Base-by-base conservation (phyloP, 2,329 filamentous ascomycete genomes). In the Phaeosphaeriaceae sp. region DNA sequence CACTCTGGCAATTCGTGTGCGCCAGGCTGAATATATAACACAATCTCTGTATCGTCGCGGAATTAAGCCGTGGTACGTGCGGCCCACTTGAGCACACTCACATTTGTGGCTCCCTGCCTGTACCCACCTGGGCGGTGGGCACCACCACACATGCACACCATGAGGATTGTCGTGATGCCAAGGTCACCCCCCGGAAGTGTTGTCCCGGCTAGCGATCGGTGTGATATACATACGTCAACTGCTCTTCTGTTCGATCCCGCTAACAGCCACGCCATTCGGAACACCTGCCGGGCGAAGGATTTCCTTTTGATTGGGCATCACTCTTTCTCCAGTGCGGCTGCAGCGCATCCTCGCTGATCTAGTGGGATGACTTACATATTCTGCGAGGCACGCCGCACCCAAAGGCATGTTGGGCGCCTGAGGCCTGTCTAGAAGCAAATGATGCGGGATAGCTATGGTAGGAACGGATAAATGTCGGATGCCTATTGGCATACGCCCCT, bases 201-300 rank as follows among this genome's bases (percentile, higher is more conserved):
- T 37, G 42, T 46, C 39, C 54, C 52, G 52, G n/a, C 32, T 38
- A 46, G 47, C 54, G 53, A 61, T 63, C 52, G 56, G 54, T 53
- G 54, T 29, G 36, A 53, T 38, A n/a, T 11, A 26, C 7, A 26
- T 52, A 51, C 43, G 18, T 23, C 34, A 42, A 50, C 41, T 54
- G 29, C 50, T 39, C 9, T 36, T 33, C 20, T 35, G 7, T 23
- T 23, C 28, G 30, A 50, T 40, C 38, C 37, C 34, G 42, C 48
- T 46, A 48, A 42, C 26, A 45, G 37, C 35, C 43, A 45, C 28
- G 41, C 21, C 18, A 29, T 17, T 33, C 30, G 23, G 23, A 26
- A 26, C 2, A 11, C 23, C 7, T 26, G 23, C 23, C 23, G 23
- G 23, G 23, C 11, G 23, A 26, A 26, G 3, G 23, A 26, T 26